Evolutionary conservation across 192 early-diverging fungal species (phyloP).

Genomic region (Thamnidium elegans): DNA sequence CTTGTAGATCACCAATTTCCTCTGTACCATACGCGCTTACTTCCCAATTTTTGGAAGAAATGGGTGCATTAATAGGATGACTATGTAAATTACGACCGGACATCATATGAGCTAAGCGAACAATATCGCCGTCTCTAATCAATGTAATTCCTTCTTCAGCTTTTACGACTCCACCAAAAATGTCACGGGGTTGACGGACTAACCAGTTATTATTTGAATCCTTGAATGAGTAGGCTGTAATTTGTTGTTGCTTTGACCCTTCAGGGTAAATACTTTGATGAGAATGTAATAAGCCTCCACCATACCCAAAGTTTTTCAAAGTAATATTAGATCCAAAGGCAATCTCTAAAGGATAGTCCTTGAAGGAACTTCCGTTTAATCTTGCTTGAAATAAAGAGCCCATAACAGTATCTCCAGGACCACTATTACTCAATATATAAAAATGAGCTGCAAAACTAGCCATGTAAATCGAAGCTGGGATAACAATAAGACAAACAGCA

Average conservation of each 20-base stretch:
- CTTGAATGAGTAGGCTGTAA: slow-evolving; percentile 92
- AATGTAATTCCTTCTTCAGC: slow-evolving; percentile 38
- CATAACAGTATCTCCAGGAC: slow-evolving; percentile 91
- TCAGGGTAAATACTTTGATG: slow-evolving; percentile 82
- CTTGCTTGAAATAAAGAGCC: slow-evolving; percentile 96
- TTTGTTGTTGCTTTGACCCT: slow-evolving; percentile 94
- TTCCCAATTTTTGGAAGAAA: slow-evolving; percentile 78
- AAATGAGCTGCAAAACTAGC: slow-evolving; percentile 87
- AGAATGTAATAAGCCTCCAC: slow-evolving; percentile 92
- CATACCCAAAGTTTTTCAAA: slow-evolving; percentile 77
- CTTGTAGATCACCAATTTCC: slow-evolving; percentile 73
- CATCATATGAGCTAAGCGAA: slow-evolving; percentile 74
- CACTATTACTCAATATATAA: slow-evolving; percentile 73
- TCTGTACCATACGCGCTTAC: slow-evolving; percentile 86
- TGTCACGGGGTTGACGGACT: slow-evolving; percentile 56
- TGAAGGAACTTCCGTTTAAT: slow-evolving; percentile 76
- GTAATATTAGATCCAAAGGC: slow-evolving; percentile 90
- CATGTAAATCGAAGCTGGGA: slow-evolving; percentile 84
- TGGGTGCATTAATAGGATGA: slow-evolving; percentile 72
- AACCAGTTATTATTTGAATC: slow-evolving; percentile 94
- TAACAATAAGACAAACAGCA: slow-evolving; percentile 70
- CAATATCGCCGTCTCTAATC: slow-evolving; percentile 73
- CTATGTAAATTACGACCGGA: slow-evolving; percentile 84
- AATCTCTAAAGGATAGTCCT: slow-evolving; percentile 81
- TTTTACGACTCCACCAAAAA: background rate